Evolutionary conservation across 495 filamentous ascomycete species (phyloP).

Genomic region (Lasiosphaeris hirsuta): DNA sequence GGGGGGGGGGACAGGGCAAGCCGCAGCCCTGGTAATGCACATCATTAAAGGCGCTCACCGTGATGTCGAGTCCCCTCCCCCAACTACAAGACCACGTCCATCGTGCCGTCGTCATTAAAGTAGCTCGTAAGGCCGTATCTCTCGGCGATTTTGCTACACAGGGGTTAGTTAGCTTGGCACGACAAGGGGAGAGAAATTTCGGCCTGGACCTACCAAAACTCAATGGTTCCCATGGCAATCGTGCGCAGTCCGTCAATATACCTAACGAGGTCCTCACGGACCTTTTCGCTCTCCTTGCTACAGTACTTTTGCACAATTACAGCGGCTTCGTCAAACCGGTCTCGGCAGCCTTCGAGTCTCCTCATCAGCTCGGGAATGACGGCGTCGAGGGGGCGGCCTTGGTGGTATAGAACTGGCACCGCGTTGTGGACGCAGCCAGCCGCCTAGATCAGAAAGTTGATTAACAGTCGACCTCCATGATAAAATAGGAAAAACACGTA

Average conservation of each 20-base stretch:
- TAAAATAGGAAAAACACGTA: not conserved
- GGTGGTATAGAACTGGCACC: slow-evolving; percentile 5
- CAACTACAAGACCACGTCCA: slow-evolving; percentile 4
- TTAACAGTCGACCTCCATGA: not conserved
- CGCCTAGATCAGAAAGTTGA: not conserved
- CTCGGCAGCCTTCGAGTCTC: not conserved
- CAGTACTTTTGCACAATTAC: not conserved
- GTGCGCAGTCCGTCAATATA: slow-evolving; percentile 4
- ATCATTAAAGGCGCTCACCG: too few species aligned
- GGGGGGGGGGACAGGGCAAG: too few species aligned
- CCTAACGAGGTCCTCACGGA: not conserved
- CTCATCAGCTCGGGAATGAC: not conserved
- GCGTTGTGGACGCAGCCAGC: slow-evolving; percentile 8
- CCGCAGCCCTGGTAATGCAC: too few species aligned
- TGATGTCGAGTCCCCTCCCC: slow-evolving; percentile 30
- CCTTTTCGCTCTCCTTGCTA: not conserved
- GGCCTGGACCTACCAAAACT: not conserved
- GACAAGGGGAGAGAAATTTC: too few species aligned
- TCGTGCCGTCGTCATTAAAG: slow-evolving; percentile 1
- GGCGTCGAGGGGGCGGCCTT: slow-evolving; percentile 6
- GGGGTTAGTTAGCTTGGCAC: too few species aligned
- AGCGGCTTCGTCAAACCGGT: slow-evolving; percentile 6
- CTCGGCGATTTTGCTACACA: not conserved
- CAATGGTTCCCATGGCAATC: slow-evolving; percentile 2
- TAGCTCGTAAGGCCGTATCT: slow-evolving; percentile 1